A percentile compares a stretch with the other conserved stretches of the same genome.
Conservation (phyloP, 371 early-diverging fungal species). For the Fennellomyces sp. region DNA sequence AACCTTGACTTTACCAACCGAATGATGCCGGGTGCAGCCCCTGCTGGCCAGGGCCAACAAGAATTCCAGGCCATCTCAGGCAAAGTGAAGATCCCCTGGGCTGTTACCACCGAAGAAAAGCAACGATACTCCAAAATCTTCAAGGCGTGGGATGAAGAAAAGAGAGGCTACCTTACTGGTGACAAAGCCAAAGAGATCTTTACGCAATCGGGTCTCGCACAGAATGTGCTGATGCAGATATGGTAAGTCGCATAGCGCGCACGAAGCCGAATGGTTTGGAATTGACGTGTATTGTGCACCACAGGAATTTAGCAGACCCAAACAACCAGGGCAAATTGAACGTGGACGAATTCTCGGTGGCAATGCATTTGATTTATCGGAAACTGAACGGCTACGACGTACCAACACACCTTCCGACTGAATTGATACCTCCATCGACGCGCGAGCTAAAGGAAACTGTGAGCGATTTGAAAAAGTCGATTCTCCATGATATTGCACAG, state of each 20-base stretch:
- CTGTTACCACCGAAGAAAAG: constrained; percentile 79
- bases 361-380: constrained; percentile 90
- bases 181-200: constrained; percentile 86
- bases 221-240: constrained; percentile 79
- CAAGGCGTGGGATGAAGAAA: constrained; percentile 83
- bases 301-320: constrained; percentile 84
- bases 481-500: constrained; percentile 52
- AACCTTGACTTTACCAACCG: constrained; percentile 43
- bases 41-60: constrained; percentile 7
- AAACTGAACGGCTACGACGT: constrained; percentile 80
- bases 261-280: neutral
- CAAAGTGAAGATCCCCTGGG: constrained; percentile 69
- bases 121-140: constrained; percentile 83
- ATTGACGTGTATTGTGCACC: neutral
- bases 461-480: constrained; percentile 53
- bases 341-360: constrained; percentile 91
- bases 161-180: constrained; percentile 77
- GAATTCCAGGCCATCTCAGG: constrained; percentile 32
- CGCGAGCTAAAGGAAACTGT: constrained; percentile 65
- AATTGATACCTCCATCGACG: constrained; percentile 81
- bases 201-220: constrained; percentile 82
- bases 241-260: constrained; percentile 54
- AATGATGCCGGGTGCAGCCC: constrained; percentile 49
- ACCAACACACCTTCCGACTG: constrained; percentile 78
- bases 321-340: constrained; percentile 87